Conservation (phyloP, 768 basidiomycete genomes). For the Gloeophyllum trabeum region DNA sequence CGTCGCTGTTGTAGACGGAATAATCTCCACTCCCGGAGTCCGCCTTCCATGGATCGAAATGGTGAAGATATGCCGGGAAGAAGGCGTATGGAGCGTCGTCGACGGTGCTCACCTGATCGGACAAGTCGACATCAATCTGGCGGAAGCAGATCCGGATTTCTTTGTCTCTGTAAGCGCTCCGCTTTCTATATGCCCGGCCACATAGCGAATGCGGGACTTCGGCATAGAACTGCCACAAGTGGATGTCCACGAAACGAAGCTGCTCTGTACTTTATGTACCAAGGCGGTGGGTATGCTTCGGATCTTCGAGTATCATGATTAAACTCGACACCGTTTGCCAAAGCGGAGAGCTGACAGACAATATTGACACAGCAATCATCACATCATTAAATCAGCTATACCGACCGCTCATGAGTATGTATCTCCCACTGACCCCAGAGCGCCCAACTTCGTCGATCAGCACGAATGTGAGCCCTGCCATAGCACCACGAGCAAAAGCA, state of each 20-base stretch:
- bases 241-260: constrained; percentile 63
- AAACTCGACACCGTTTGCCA: no score
- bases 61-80: constrained; percentile 50
- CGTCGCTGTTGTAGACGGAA: constrained; percentile 59
- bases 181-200: no score
- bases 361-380: constrained; percentile 64
- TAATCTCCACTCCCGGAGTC: constrained; percentile 51
- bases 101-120: constrained; percentile 79
- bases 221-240: constrained; percentile 82
- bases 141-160: constrained; percentile 53
- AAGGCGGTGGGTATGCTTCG: constrained; percentile 31
- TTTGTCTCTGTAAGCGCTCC: constrained; percentile 54
- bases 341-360: no score
- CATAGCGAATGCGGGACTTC: not conserved
- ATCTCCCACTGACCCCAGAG: constrained; percentile 29
- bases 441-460: constrained; percentile 32
- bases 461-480: constrained; percentile 30
- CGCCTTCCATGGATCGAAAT: constrained; percentile 63
- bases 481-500: not conserved
- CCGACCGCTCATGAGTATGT: constrained; percentile 44
- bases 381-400: constrained; percentile 45
- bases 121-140: constrained; percentile 49
- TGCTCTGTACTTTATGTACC: constrained; percentile 71
- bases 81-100: constrained; percentile 54
- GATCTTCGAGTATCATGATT: no score